These are phyloP conservation scores for Fraxinus dipetala DNA, from an alignment of 305 asterid genomes.

Conservation along the genomic window DNA sequence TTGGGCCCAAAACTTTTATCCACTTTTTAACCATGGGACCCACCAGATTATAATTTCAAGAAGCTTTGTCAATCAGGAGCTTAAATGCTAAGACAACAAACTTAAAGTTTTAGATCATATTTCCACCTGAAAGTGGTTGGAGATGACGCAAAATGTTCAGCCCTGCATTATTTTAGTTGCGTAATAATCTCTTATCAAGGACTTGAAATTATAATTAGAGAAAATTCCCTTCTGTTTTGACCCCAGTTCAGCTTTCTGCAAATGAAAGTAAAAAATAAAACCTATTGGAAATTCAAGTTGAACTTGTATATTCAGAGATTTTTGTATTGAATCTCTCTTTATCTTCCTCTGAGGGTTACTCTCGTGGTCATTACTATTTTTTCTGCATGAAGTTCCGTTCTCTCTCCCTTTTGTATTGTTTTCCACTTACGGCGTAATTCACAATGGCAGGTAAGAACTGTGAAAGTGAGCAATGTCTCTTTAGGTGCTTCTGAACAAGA, in stretches of 20 bases:
- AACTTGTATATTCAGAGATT: conserved; percentile 13
- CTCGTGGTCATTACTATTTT: neutral
- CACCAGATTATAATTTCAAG: neutral
- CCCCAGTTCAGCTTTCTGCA: neutral
- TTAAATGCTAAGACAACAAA: neutral
- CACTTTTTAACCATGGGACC: neutral
- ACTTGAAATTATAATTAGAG: neutral
- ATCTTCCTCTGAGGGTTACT: neutral
- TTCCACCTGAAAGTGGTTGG: neutral
- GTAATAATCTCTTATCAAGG: neutral
- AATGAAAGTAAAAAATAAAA: neutral
- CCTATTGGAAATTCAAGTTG: neutral
- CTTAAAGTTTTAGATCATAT: neutral
- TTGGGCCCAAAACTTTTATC: neutral
- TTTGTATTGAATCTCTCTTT: neutral
- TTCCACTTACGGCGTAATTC: conserved; percentile 16
- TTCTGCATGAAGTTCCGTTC: neutral
- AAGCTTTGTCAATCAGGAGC: neutral
- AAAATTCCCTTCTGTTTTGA: neutral
- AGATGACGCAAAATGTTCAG: neutral
- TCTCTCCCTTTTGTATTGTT: neutral
- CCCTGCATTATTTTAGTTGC: neutral
- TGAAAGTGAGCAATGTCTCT: conserved; percentile 75
- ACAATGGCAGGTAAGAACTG: conserved; percentile 54
- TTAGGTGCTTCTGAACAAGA: conserved; percentile 71